Base-by-base conservation (phyloP, 805 yeast species). In the Zygoascus tannicola region DNA sequence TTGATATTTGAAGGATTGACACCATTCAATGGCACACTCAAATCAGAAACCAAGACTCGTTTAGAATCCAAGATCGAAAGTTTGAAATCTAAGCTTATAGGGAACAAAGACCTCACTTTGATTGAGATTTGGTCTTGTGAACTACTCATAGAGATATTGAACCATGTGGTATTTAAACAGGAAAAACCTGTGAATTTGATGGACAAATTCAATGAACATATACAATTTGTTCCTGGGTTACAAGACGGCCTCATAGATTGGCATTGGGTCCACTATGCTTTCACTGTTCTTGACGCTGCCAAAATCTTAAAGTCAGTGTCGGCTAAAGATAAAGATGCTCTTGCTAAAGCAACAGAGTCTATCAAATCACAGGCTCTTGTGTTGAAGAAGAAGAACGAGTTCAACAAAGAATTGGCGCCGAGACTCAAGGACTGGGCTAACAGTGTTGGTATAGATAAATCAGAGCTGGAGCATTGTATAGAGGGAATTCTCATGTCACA, bases 201-300 rank as follows among this genome's bases (percentile, higher is more conserved):
- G 7, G 12, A 7, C 7, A 7, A 8, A 12, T 26, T 26, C 12
- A 8, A 26, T 26, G 30, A 26, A 12, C 30, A 26, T 26, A 26
- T 8, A 26, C 7, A 26, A 4, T 32, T 30, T 4, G 15, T 44
- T 28, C 20, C 42, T 32, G 18, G n/a, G 16, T 12, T 18, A 19
- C 15, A 34, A 26, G 35, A 14, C 18, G 39, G n/a, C n/a, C n/a
- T 36, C 4, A 19, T 23, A 18, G 38, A 49, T 41, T 59, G 64
- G 66, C 41, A 43, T 12, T 46, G 55, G 38, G 42, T 47, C 40
- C 65, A 62, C 45, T 43, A 44, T 35, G 48, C 51, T 15, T 54
- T 54, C 40, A 53, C 59, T 0, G 41, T 53, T 2, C 40, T 59
- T 7, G 65, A 62, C 40, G 55, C 63, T 2, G 26, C 46, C 20